Base-by-base conservation (phyloP, 257 asterid genomes). In the Solanum corneliomulleri region DNA sequence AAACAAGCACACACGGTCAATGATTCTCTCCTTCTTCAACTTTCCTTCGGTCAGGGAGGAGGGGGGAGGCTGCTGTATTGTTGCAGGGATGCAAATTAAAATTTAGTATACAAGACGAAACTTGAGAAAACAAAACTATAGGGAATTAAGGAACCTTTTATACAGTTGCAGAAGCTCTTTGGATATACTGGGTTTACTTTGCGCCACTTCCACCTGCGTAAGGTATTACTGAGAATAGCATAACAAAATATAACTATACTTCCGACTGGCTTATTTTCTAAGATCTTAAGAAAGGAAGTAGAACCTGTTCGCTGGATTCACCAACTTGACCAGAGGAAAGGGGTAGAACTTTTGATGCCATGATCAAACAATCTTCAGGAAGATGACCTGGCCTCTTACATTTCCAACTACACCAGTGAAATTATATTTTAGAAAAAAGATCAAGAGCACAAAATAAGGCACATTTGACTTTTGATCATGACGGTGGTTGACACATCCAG, bases 311-410 rank as follows among this genome's bases (percentile, higher is more conserved):
- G 29, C 85, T 87, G 81, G 90, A 87, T 88, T 90, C 85, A 74
- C 84, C 91, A 80, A 89, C 74, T 88, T 90, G 82, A 82, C 85
- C 91, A 87, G 89, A 82, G 62, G 90, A 88, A 82, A 74, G 20
- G 9, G 88, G 78, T 87, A 74, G 92, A 56, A 70, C 72, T 66
- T 86, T 88, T 88, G 97, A 90, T 37, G 89, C 76, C 86, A 41
- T 84, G 88, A 88, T 94, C 93, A 95, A 87, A 89, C 99, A 96
- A 92, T 96, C 99, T 90, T 94, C 96, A 18, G 98, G 93, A 86
- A 96, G 97, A 91, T 96, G 99, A 85, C 99, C 98, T 81, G 98
- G 96, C 90, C 92, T 95, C 86, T 87, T 91, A 86, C 98, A 96
- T 90, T 96, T 96, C 97, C 98, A 94, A 88, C 99, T 95, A 91